Conservation (phyloP, 192 early-diverging fungal species). For the Coemansia sp. region DNA sequence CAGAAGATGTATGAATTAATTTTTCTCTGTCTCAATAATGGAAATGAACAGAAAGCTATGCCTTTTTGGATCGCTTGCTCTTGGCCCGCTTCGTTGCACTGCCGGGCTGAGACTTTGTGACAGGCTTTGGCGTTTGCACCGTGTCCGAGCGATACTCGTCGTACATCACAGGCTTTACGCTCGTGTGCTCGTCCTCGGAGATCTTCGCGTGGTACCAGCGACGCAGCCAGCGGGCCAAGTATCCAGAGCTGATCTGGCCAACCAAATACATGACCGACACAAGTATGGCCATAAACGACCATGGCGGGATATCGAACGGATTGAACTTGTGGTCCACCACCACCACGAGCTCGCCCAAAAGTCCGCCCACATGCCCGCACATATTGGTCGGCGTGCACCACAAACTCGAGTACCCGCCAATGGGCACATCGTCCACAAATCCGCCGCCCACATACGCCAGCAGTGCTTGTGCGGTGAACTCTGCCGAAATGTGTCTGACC, state of each 20-base stretch:
- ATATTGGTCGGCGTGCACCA: conserved; percentile 52
- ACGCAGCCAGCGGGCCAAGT: conserved; percentile 19
- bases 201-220: conserved; percentile 26
- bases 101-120: conserved; percentile 16
- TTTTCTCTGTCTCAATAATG: no score
- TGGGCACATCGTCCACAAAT: conserved; percentile 29
- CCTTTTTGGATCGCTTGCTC: conserved; percentile 28
- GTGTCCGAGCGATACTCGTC: conserved; percentile 41
- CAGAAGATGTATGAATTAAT: no score
- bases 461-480: conserved; percentile 33
- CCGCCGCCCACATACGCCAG: conserved; percentile 44
- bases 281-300: conserved; percentile 49
- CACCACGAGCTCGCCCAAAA: conserved; percentile 41
- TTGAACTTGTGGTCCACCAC: conserved; percentile 33
- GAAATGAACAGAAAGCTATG: conserved; percentile 10
- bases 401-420: conserved; percentile 37
- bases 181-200: conserved; percentile 13
- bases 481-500: conserved; percentile 39
- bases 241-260: conserved; percentile 34
- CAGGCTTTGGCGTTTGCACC: conserved; percentile 2
- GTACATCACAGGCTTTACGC: conserved; percentile 20
- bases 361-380: conserved; percentile 51
- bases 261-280: conserved; percentile 41
- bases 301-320: conserved; percentile 44
- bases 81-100: conserved; percentile 39